Evolutionary conservation across 2,329 filamentous ascomycete genomes (phyloP).

Genomic region (Phoma herbarum): DNA sequence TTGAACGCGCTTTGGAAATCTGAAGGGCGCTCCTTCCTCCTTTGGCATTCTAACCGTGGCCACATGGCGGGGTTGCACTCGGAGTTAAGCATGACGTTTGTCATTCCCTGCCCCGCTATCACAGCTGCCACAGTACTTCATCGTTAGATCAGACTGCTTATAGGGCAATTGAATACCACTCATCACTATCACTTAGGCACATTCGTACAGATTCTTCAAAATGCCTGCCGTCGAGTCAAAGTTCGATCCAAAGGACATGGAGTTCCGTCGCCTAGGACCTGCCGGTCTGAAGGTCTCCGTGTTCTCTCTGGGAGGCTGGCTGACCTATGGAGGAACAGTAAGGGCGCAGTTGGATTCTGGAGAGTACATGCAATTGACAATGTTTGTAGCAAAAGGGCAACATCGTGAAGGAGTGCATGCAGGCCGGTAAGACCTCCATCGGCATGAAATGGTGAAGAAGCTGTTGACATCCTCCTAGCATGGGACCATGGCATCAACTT

Average conservation of each 20-base stretch:
- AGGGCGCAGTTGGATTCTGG: conserved; percentile 32
- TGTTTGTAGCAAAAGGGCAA: conserved; percentile 33
- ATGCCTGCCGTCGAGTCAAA: conserved; percentile 56
- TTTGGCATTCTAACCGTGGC: conserved; percentile 5
- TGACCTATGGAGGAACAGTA: conserved; percentile 58
- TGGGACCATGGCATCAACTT: conserved; percentile 62
- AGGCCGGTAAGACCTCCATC: not conserved
- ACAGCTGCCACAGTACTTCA: conserved; percentile 8
- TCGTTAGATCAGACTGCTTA: not conserved
- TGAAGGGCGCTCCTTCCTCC: conserved; percentile 6
- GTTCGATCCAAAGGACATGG: conserved; percentile 61
- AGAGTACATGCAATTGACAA: not conserved
- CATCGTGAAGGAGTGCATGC: conserved; percentile 61
- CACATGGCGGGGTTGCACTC: conserved; percentile 7
- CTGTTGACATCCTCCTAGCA: conserved; percentile 31
- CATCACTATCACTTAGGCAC: conserved; percentile 1
- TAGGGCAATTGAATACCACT: not conserved
- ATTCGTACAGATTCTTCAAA: conserved; percentile 15
- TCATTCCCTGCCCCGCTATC: not conserved
- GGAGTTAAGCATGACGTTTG: conserved; percentile 1
- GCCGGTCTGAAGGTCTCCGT: conserved; percentile 61
- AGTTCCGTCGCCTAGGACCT: conserved; percentile 40
- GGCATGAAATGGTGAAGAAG: not conserved
- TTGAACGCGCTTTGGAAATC: not conserved
- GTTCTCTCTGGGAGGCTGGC: conserved; percentile 57